Evolutionary conservation across 2,329 filamentous ascomycete genomes (phyloP).

Genomic region (Botryosphaeria dothidea): DNA sequence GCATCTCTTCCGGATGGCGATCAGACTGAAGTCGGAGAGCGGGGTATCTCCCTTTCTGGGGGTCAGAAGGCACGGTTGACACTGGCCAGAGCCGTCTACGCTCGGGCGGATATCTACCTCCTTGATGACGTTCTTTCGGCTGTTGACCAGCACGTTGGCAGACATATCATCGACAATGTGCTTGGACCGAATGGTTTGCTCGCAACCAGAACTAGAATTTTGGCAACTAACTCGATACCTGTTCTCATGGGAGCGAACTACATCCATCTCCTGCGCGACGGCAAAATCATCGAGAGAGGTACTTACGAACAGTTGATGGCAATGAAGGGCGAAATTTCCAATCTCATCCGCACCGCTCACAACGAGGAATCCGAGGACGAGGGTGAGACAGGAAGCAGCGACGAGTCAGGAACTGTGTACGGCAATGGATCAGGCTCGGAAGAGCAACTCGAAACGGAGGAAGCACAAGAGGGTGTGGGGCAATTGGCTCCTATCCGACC

Average conservation of each 20-base stretch:
- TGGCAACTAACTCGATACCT: slow-evolving; percentile 93
- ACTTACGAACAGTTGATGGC: slow-evolving; percentile 90
- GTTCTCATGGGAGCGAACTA: slow-evolving; percentile 88
- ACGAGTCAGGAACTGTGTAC: slow-evolving; percentile 66
- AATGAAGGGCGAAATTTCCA: slow-evolving; percentile 88
- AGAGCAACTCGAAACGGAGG: slow-evolving; percentile 57
- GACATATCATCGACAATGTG: slow-evolving; percentile 92
- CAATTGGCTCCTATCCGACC: slow-evolving; percentile 74
- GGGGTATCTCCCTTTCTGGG: slow-evolving; percentile 92
- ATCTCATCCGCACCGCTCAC: slow-evolving; percentile 76
- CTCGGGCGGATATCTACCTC: slow-evolving; percentile 92
- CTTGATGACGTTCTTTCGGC: slow-evolving; percentile 93
- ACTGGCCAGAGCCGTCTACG: slow-evolving; percentile 91
- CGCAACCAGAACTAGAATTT: slow-evolving; percentile 80
- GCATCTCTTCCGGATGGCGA: slow-evolving; percentile 91
- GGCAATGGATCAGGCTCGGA: slow-evolving; percentile 48
- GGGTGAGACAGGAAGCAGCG: slow-evolving; percentile 59
- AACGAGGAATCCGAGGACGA: slow-evolving; percentile 49
- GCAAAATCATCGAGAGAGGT: slow-evolving; percentile 80
- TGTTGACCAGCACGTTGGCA: slow-evolving; percentile 96
- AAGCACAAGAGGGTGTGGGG: slow-evolving; percentile 70
- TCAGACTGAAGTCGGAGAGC: slow-evolving; percentile 93
- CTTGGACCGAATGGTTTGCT: slow-evolving; percentile 83
- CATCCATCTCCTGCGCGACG: slow-evolving; percentile 81
- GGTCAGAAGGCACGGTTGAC: slow-evolving; percentile 95